Base-by-base conservation (phyloP, 2,329 filamentous ascomycete species). In the Sclerotinia glacialis region DNA sequence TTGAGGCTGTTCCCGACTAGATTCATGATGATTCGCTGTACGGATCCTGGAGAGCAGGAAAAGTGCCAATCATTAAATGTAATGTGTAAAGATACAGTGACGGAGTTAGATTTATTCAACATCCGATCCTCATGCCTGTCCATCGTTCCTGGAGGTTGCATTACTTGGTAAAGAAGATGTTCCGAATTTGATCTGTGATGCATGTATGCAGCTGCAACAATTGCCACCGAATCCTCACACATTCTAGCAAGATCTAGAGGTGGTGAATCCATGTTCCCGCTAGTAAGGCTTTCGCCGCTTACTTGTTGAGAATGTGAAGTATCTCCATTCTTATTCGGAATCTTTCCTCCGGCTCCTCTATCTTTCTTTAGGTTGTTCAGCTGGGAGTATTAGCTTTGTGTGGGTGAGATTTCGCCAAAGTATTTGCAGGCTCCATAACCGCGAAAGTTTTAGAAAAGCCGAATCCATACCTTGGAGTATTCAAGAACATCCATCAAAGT, bases 1-100 rank as follows among this genome's bases (percentile, higher is more conserved):
- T 87, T 87, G 68, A 87, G 78, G 0, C 85, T 81, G 70, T 87
- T 87, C 4, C 84, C 84, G 40, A 86, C 82, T 0, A 87, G 71
- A 59, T 87, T 87, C 84, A 86, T 86, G 42, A 87, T 80, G 53
- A 87, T 65, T 59, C 70, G 53, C 55, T 80, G 77, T 44, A 82
- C 70, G 4, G 80, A 80, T 0, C 85, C 85, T 0, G 83, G 81
- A 52, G 86, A 80, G 5, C 82, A 81, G 3, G 79, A 77, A 69
- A 84, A 71, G 37, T 64, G 37, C 65, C 65, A 70, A 44, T 71
- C 52, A 7, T 59, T 47, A 31, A 54, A 66, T 16, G 52, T 12
- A 28, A 71, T 63, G 23, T 71, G 59, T 14, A 71, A 5, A 47
- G 63, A 65, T 5, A 65, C 63, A 31, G 63, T 52, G 44, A 65